Base-by-base conservation (phyloP, 768 basidiomycete genomes). In the Kwoniella europaea region DNA sequence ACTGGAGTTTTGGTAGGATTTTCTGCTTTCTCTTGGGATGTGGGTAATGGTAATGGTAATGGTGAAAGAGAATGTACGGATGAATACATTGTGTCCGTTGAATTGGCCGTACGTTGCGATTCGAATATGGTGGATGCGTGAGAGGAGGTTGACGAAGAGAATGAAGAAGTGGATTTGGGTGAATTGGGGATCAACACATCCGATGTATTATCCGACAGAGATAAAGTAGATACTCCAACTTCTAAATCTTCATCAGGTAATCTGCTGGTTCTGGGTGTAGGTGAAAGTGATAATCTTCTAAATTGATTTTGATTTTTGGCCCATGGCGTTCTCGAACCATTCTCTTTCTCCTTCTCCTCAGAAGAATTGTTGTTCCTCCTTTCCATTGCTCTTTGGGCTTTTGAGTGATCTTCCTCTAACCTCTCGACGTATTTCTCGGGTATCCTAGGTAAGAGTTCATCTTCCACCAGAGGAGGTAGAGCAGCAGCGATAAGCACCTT, bases 361-460 rank as follows among this genome's bases (percentile, higher is more conserved):
- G 41, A 13, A 22, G 52, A 15, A 35, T 20, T 27, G 20, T 44
- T 20, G 18, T 65, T 53, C 27, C 42, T 41, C 18, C 63, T n/a
- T 22, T 46, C 62, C 50, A 79, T 59, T 4, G 66, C 65, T 42
- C 68, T 74, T 54, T 78, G 71, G 18, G 71, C 72, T 63, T 76
- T 76, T 50, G 69, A 72, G 46, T 80, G 79, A 56, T 77, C 76
- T 16, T 77, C 74, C 61, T 79, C 78, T 24, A 81, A 53, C 43
- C 79, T 65, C 50, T 76, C 74, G 6, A 81, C 78, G 43, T 81
- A 81, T 60, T 81, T 81, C 58, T 81, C 79, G 16, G 75, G 77
- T 63, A 81, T 79, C 2, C 79, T 59, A 18, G 68, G 63, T 41
- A 78, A 63, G 10, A 75, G 68, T 22, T 74, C 70, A 59, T 80